Conservation (phyloP, 768 basidiomycete genomes). For the Lenzites betulinus region DNA sequence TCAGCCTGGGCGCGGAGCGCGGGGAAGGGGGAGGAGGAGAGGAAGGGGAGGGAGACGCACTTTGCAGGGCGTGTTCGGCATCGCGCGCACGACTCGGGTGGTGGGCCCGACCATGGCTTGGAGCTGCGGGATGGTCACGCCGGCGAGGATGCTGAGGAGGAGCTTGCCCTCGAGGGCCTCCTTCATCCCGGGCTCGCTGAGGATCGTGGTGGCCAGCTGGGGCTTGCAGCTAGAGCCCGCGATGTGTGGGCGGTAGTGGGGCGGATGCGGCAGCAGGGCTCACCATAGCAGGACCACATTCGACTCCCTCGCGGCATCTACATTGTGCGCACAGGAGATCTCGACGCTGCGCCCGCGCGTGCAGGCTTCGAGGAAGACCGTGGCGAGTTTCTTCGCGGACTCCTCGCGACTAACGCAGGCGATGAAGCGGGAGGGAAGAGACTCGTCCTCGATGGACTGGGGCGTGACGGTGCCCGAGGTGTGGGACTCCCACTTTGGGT, state of each 20-base stretch:
- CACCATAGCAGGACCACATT: constrained; percentile 92
- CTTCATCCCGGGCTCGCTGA: constrained; percentile 71
- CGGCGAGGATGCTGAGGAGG: constrained; percentile 96
- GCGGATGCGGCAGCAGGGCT: constrained; percentile 27
- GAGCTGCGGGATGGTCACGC: constrained; percentile 86
- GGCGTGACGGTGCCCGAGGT: constrained; percentile 79
- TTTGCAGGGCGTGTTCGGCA: constrained; percentile 98
- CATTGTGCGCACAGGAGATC: constrained; percentile 68
- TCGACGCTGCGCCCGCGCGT: constrained; percentile 67
- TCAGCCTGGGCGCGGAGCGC: background rate
- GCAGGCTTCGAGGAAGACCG: constrained; percentile 60
- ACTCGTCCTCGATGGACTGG: constrained; percentile 54
- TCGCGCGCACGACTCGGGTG: constrained; percentile 90
- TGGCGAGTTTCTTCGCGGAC: constrained; percentile 65
- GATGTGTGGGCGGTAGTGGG: background rate
- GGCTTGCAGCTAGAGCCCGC: constrained; percentile 80
- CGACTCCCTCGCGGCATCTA: constrained; percentile 66
- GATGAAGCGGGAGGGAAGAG: constrained; percentile 76
- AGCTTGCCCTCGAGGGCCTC: constrained; percentile 89
- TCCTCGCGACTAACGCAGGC: constrained; percentile 85
- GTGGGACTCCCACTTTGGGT: constrained; percentile 65
- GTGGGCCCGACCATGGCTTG: constrained; percentile 67
- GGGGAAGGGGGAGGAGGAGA: background rate
- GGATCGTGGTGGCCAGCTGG: constrained; percentile 75
- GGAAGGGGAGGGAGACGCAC: constrained; percentile 43